Conservation (phyloP, 2,329 filamentous ascomycete species). For the Fusarium udum region DNA sequence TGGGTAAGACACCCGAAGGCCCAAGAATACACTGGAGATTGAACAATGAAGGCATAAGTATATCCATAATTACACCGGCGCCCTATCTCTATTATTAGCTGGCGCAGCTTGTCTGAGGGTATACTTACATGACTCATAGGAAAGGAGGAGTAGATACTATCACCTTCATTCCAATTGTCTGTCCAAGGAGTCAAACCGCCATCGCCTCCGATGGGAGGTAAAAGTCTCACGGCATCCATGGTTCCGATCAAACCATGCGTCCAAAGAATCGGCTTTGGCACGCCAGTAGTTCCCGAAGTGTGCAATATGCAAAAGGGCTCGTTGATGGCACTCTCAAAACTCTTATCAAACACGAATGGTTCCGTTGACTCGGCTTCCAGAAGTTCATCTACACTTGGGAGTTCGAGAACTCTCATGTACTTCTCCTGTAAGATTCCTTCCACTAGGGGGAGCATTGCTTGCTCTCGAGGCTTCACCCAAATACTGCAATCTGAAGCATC, state of each 20-base stretch:
- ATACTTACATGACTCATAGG: slow-evolving; percentile 8
- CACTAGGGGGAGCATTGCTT: slow-evolving; percentile 26
- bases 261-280: slow-evolving; percentile 53
- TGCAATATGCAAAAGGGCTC: slow-evolving; percentile 53
- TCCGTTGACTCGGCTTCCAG: slow-evolving; percentile 30
- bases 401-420: slow-evolving; percentile 41
- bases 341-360: slow-evolving; percentile 37
- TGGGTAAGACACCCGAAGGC: slow-evolving; percentile 48
- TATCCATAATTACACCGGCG: slow-evolving; percentile 54
- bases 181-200: slow-evolving; percentile 40
- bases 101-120: fast-evolving
- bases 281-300: slow-evolving; percentile 55
- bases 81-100: slow-evolving; percentile 29
- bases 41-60: slow-evolving; percentile 51
- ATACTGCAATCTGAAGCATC: slow-evolving; percentile 45
- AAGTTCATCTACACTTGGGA: slow-evolving; percentile 45
- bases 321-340: slow-evolving; percentile 45
- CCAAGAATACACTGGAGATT: slow-evolving; percentile 50
- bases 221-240: slow-evolving; percentile 50
- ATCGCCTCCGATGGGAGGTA: slow-evolving; percentile 47
- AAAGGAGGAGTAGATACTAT: slow-evolving; percentile 46
- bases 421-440: slow-evolving; percentile 38
- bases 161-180: slow-evolving; percentile 28
- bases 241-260: slow-evolving; percentile 47
- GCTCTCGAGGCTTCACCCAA: slow-evolving; percentile 42